Evolutionary conservation across 2,329 filamentous ascomycete species (phyloP).

Genomic region (Botryotinia narcissicola): DNA sequence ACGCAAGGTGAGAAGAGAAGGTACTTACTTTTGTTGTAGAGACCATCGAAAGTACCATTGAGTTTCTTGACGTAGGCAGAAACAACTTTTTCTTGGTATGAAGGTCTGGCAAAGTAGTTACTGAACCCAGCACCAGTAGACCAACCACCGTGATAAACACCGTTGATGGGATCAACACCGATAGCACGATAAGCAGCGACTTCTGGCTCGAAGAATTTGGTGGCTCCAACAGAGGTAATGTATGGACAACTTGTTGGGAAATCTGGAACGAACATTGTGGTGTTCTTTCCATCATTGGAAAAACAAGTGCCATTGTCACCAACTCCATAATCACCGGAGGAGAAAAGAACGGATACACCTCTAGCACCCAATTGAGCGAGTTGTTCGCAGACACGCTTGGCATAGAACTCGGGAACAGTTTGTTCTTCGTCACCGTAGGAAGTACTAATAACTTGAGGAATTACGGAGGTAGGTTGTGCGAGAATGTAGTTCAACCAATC

Average conservation of each 20-base stretch:
- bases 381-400: constrained; percentile 51
- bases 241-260: constrained; percentile 51
- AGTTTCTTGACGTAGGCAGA: constrained; percentile 44
- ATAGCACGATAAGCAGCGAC: constrained; percentile 36
- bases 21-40: constrained; percentile 42
- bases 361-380: constrained; percentile 54
- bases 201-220: constrained; percentile 28
- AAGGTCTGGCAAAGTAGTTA: constrained; percentile 46
- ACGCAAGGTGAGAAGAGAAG: not conserved
- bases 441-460: constrained; percentile 57
- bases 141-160: constrained; percentile 32
- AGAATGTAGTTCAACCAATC: constrained; percentile 53
- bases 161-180: constrained; percentile 36
- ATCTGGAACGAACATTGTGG: constrained; percentile 50
- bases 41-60: constrained; percentile 45
- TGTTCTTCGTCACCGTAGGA: constrained; percentile 61
- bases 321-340: constrained; percentile 53
- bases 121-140: constrained; percentile 54
- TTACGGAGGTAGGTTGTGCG: constrained; percentile 39
- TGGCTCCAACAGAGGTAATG: constrained; percentile 30
- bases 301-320: constrained; percentile 43
- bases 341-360: constrained; percentile 52
- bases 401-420: constrained; percentile 52
- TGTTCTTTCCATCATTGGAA: constrained; percentile 56
- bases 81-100: constrained; percentile 47